Evolutionary conservation across 257 asterid genomes (phyloP).

Genomic region (Orobanche coerulescens): DNA sequence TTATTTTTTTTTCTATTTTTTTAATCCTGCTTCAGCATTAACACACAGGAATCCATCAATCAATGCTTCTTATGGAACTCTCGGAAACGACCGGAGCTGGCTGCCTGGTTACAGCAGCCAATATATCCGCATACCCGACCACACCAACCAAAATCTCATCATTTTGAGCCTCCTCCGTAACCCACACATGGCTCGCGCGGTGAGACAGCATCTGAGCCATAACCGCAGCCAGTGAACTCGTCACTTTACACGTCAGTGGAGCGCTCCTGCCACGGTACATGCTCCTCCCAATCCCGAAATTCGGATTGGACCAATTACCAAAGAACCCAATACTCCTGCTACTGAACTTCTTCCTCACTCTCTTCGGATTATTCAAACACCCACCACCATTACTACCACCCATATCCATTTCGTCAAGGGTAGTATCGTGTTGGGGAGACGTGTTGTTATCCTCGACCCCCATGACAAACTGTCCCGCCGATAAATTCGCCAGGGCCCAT

Average conservation of each 20-base stretch:
- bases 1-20: too few species aligned
- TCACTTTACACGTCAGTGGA: slow-evolving; percentile 74
- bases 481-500: slow-evolving; percentile 85
- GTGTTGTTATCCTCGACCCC: slow-evolving; percentile 70
- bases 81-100: slow-evolving; percentile 43
- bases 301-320: slow-evolving; percentile 37
- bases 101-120: slow-evolving; percentile 68
- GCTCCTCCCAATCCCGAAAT: slow-evolving; percentile 52
- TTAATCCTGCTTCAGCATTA: too few species aligned
- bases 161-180: slow-evolving; percentile 67
- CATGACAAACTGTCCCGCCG: slow-evolving; percentile 87
- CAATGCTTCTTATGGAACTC: slow-evolving; percentile 12
- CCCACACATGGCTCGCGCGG: slow-evolving; percentile 94
- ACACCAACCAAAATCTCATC: slow-evolving; percentile 79
- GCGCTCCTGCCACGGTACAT: slow-evolving; percentile 91
- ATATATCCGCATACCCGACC: slow-evolving; percentile 78
- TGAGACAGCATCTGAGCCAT: slow-evolving; percentile 99
- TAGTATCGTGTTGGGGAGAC: slow-evolving; percentile 40
- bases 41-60: too few species aligned
- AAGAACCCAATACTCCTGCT: slow-evolving; percentile 79
- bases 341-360: slow-evolving; percentile 45
- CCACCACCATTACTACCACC: slow-evolving; percentile 29
- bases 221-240: slow-evolving; percentile 86
- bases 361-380: too few species aligned
- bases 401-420: slow-evolving; percentile 22